Evolutionary conservation across 2,329 filamentous ascomycete genomes (phyloP).

Genomic region (Cadophora gregata): DNA sequence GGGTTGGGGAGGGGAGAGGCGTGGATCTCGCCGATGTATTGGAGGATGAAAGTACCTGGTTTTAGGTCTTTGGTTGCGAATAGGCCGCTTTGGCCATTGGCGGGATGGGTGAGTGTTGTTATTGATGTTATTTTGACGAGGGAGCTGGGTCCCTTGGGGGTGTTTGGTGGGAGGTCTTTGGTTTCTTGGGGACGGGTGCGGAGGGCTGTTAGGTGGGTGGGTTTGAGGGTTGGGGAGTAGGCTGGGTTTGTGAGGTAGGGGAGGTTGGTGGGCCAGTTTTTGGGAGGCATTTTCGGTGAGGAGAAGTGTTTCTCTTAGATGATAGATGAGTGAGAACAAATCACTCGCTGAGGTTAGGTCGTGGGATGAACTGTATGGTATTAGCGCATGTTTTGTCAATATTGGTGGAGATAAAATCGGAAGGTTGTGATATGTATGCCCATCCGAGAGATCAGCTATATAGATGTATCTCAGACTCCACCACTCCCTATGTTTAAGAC

Average conservation of each 20-base stretch:
- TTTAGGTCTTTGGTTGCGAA: constrained; percentile 61
- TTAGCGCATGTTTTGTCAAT: no score
- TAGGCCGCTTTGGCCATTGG: constrained; percentile 62
- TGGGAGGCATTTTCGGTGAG: constrained; percentile 46
- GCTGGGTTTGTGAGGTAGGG: constrained; percentile 58
- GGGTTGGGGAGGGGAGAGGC: constrained; percentile 34
- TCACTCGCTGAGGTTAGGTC: no score
- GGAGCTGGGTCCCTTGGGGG: constrained; percentile 52
- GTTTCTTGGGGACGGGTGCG: constrained; percentile 37
- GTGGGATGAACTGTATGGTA: no score
- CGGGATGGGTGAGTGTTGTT: constrained; percentile 57
- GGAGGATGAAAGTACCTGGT: constrained; percentile 62
- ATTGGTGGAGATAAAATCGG: no score
- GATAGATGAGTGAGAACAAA: no score
- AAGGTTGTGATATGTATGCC: no score
- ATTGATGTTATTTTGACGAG: constrained; percentile 62
- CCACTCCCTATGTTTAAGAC: no score
- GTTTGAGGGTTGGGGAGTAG: constrained; percentile 50
- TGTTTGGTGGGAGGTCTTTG: constrained; percentile 45
- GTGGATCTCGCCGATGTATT: constrained; percentile 67
- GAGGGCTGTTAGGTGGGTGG: constrained; percentile 32
- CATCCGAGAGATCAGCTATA: no score
- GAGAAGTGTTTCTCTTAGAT: no score
- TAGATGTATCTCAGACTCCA: no score
- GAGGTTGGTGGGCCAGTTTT: constrained; percentile 62